Evolutionary conservation across 805 yeast genomes (phyloP), one percentile per base, ranked within the genome.

Genomic region (Wickerhamiella brachini): DNA sequence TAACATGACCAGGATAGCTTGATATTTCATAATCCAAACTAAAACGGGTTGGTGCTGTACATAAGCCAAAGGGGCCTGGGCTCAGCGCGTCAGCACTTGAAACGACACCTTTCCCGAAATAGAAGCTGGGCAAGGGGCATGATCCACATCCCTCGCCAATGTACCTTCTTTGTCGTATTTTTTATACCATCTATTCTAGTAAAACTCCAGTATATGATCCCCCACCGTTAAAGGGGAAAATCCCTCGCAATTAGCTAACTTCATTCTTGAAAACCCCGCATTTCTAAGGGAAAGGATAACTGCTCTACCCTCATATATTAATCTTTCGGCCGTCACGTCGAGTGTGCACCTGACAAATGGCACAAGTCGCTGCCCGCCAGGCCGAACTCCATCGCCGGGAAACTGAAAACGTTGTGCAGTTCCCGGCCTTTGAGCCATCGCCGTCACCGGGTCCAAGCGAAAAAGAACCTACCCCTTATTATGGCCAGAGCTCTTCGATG

Each of bases 361-460:
- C 41, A 37, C 41, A 37, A 37, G 20, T 37, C 20, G 20, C 20
- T 15, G 41, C 41, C 41, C 41, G 41, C 41, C 41, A 37, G 41
- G 41, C 41, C 8, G 41, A 37, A 15, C 20, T 37, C 20, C 41
- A 37, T 17, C 41, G 41, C 5, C 41, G 41, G 20, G 41, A 37
- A 37, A 37, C 41, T 6, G 41, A 37, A n/a, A 17, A 17, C n/a
- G 17, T 17, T 18, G 13, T 45, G 48, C 56, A 45, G 53, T 54
- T 41, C 37, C 54, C 48, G 22, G 26, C 53, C 17, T 45, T 48
- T 24, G 51, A 51, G 24, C 38, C 46, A n/a, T 20, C 49, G 31
- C 54, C 50, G 24, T 45, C 47, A 51, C 21, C 41, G 41, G 41
- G 20, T 15, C 41, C 41, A 8, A 37, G 41, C 41, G 41, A 37